Evolutionary conservation across 2,329 filamentous ascomycete genomes (phyloP).

Genomic region (Beauveria varroae): DNA sequence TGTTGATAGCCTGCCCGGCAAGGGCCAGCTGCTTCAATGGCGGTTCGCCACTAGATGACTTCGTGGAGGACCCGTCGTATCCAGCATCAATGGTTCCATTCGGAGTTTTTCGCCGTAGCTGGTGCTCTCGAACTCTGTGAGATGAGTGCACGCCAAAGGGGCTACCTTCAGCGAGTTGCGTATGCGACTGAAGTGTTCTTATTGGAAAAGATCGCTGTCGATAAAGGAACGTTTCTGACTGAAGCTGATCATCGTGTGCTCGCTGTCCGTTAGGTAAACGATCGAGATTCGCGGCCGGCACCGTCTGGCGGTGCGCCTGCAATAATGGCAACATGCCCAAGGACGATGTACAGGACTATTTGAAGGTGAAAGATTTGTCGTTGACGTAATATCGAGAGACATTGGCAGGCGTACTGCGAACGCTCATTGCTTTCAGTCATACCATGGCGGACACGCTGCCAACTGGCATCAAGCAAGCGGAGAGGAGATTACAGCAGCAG

Average conservation of each 20-base stretch:
- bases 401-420: constrained; percentile 12
- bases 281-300: constrained; percentile 37
- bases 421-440: constrained; percentile 10
- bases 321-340: constrained; percentile 41
- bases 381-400: constrained; percentile 6
- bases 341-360: constrained; percentile 17
- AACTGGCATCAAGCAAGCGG: constrained; percentile 1
- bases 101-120: constrained; percentile 84
- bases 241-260: constrained; percentile 19
- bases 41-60: constrained; percentile 65
- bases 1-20: constrained; percentile 34
- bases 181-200: constrained; percentile 12
- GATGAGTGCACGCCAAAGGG: constrained; percentile 16
- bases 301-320: constrained; percentile 44
- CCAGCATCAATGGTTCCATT: constrained; percentile 88
- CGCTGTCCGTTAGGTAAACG: constrained; percentile 11
- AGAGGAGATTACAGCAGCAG: not conserved
- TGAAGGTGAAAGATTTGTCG: not conserved
- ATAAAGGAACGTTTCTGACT: constrained; percentile 20
- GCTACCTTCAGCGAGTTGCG: not conserved
- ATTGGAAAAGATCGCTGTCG: constrained; percentile 17
- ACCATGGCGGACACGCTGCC: constrained; percentile 10
- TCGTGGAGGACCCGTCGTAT: constrained; percentile 76
- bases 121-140: constrained; percentile 52
- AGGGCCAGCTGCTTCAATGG: constrained; percentile 78